Base-by-base conservation (phyloP, 805 yeast genomes). In the Cyberlindnera xylosilytica region DNA sequence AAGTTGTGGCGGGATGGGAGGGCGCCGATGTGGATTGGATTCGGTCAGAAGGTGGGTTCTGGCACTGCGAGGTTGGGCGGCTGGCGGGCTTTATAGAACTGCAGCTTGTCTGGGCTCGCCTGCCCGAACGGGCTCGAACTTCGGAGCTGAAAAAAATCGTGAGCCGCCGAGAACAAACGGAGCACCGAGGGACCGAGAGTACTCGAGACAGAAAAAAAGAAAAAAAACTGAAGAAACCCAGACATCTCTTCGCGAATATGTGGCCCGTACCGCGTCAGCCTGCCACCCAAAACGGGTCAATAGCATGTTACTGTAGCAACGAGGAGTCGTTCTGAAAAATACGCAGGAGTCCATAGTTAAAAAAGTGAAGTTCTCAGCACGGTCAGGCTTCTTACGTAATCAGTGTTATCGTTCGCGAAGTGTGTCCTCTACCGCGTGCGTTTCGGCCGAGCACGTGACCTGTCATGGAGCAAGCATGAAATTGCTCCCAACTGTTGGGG, bases 381-480 rank as follows among this genome's bases (percentile, higher is more conserved):
- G 13, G 16, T 7, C 30, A 6, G 30, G 30, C 9, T 27, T 10
- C 30, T 27, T 27, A 27, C 13, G 30, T 27, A 11, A 27, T 11
- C 30, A 6, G 10, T 7, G 10, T 8, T 10, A 27, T 27, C 30
- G 13, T 15, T 10, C 13, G 30, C 24, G 24, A 7, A 8, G 24
- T 22, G 24, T 10, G 7, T 22, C 24, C 24, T 10, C 24, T 22
- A 22, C 24, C 24, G 24, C 7, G 7, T 22, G n/a, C n/a, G n/a
- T n/a, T n/a, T n/a, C n/a, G n/a, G n/a, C n/a, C n/a, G n/a, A n/a
- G 24, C 24, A 22, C 24, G 10, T 22, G 24, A 22, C n/a, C n/a
- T n/a, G n/a, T n/a, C n/a, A 27, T 27, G 13, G 18, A 33, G 36
- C 36, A 33, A 33, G 36, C 36, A 13, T 33, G 36, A 33, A 33